Percentiles rank a stretch among this genome's conserved stretches.
Conservation (phyloP, 2,329 filamentous ascomycete genomes). For the Aciculosporium take region DNA sequence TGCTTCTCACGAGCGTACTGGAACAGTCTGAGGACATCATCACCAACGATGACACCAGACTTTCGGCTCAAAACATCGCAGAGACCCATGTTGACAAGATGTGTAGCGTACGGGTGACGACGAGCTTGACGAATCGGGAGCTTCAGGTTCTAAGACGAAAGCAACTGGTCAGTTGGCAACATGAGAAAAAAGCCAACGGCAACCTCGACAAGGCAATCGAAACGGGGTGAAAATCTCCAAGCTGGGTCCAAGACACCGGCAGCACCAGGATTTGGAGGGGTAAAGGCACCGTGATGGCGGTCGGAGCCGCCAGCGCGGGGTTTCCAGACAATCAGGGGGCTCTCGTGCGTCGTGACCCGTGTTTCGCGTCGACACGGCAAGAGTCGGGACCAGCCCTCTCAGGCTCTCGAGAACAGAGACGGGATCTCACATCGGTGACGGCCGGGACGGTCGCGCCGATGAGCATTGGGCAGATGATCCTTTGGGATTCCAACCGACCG, state of each 20-base stretch:
- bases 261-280: slow-evolving; percentile 1
- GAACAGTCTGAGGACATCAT: slow-evolving; percentile 54
- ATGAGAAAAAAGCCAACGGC: no score
- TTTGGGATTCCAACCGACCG: neutral
- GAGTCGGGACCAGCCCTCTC: no score
- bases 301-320: slow-evolving; percentile 3
- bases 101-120: neutral
- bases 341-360: slow-evolving; percentile 1
- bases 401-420: neutral
- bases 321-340: slow-evolving; percentile 1
- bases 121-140: neutral
- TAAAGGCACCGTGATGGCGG: neutral
- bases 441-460: neutral
- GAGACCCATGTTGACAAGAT: slow-evolving; percentile 19
- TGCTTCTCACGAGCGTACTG: slow-evolving; percentile 77
- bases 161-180: neutral
- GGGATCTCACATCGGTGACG: neutral
- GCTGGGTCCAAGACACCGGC: neutral
- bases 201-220: neutral
- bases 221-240: neutral
- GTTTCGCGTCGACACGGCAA: no score
- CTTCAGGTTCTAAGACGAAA: neutral
- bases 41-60: slow-evolving; percentile 39
- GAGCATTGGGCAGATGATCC: neutral
- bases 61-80: slow-evolving; percentile 34